Conservation (phyloP, 2,329 filamentous ascomycete genomes). For the Cercospora canescens region DNA sequence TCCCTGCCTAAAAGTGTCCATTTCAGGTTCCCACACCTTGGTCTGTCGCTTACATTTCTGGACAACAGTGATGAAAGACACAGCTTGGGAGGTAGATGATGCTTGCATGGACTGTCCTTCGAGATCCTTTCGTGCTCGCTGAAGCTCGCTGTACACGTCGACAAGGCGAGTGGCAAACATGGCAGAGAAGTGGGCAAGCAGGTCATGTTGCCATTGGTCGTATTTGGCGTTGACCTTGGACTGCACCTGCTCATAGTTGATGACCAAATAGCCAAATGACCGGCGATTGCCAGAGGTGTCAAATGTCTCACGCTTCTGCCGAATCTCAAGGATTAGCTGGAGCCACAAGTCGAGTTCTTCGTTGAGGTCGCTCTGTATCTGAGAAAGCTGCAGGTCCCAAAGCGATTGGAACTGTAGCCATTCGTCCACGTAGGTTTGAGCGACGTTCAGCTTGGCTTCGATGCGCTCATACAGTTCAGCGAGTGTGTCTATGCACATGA, state of each 20-base stretch:
- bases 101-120: constrained; percentile 91
- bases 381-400: constrained; percentile 95
- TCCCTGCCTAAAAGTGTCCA: constrained; percentile 93
- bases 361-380: constrained; percentile 88
- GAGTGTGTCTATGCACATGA: constrained; percentile 77
- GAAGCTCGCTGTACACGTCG: constrained; percentile 88
- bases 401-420: constrained; percentile 98
- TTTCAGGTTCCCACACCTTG: constrained; percentile 90
- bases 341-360: constrained; percentile 92
- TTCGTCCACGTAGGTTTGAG: constrained; percentile 88
- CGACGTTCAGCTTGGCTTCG: constrained; percentile 77
- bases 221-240: constrained; percentile 99
- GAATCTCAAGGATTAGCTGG: constrained; percentile 93
- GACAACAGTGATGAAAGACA: constrained; percentile 97
- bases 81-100: constrained; percentile 92
- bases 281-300: constrained; percentile 94
- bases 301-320: constrained; percentile 92
- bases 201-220: constrained; percentile 99
- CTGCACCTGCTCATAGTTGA: constrained; percentile 98
- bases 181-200: constrained; percentile 86
- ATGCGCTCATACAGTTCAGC: constrained; percentile 78
- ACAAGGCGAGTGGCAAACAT: constrained; percentile 88
- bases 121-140: constrained; percentile 84
- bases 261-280: constrained; percentile 88
- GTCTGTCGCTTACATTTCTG: constrained; percentile 95